Conservation (phyloP, 192 early-diverging fungal genomes). For the Cetraspora pellucida region DNA sequence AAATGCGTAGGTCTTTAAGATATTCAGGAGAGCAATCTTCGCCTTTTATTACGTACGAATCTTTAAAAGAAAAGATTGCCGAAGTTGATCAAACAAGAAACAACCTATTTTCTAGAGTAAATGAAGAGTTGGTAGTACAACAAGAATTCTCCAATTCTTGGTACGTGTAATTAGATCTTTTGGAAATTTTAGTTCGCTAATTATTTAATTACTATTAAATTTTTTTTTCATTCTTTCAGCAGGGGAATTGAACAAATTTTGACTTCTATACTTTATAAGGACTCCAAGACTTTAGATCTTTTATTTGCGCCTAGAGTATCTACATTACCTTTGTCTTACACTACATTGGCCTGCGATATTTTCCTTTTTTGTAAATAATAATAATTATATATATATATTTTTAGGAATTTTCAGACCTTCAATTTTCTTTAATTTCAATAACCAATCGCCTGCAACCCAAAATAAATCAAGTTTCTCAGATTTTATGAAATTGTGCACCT, state of each 20-base stretch:
- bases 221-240: background rate
- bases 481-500: too few relatives aligned
- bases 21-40: background rate
- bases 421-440: slow-evolving; percentile 8
- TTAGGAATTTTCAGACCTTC: slow-evolving; percentile 29
- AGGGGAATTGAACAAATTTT: background rate
- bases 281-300: slow-evolving; percentile 20
- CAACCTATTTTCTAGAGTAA: background rate
- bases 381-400: background rate
- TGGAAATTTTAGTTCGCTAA: background rate
- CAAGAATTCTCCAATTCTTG: slow-evolving; percentile 14
- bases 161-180: background rate
- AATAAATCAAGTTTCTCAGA: slow-evolving; percentile 3
- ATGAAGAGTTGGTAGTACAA: slow-evolving; percentile 14
- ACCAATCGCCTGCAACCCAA: slow-evolving; percentile 1
- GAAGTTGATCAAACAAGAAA: background rate
- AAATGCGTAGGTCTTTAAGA: background rate
- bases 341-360: background rate
- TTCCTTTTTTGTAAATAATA: background rate
- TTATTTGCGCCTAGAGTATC: slow-evolving; percentile 15
- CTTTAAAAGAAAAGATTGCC: slow-evolving; percentile 13
- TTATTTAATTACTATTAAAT: background rate
- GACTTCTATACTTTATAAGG: slow-evolving; percentile 1
- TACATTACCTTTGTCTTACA: background rate
- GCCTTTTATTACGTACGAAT: slow-evolving; percentile 11